Base-by-base conservation (phyloP, 306 rosid species). In the Hippophae gyantsensis region DNA sequence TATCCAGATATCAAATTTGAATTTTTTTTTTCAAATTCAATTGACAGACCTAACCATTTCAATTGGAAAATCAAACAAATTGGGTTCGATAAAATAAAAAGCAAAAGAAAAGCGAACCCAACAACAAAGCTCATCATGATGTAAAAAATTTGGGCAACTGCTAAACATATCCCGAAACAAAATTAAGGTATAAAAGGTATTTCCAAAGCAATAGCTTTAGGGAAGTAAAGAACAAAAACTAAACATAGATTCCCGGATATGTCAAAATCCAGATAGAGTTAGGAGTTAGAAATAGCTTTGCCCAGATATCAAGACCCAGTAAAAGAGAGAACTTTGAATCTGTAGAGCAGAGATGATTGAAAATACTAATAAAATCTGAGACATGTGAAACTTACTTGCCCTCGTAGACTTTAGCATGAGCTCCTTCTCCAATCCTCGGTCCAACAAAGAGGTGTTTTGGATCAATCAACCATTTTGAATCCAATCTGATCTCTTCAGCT, bases 341-440 rank as follows among this genome's bases (percentile, higher is more conserved):
- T 52, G 12, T 46, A 7, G 55, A 76, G 47, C 23, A 38, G 56
- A 26, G 13, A 10, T 0, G 13, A 43, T 26, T 13, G 13, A 9
- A 55, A 32, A 32, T 32, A 2, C 38, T 4, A 32, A 69, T 52
- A 27, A 63, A 57, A 8, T 8, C 8, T 0, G 57, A 38, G 49
- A 40, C 48, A 48, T 52, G 32, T 18, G 7, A 54, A 71, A 73
- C 97, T 79, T 79, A 87, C 95, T 90, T 90, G 69, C 96, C 97
- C 84, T 90, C 87, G 0, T 87, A 90, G 47, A 90, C 96, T 83
- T 79, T 90, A 59, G 92, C 97, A 78, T 90, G 97, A 78, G 96
- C 96, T 58, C 97, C 96, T 42, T 90, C 97, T 48, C 96, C 95
- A 81, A 90, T 82, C 70, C 81, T 72, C 13, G 97, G 96, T 14